These are phyloP conservation scores for Exserohilum rostratum DNA, from an alignment of 2,329 filamentous ascomycete genomes.

Conservation along the genomic window DNA sequence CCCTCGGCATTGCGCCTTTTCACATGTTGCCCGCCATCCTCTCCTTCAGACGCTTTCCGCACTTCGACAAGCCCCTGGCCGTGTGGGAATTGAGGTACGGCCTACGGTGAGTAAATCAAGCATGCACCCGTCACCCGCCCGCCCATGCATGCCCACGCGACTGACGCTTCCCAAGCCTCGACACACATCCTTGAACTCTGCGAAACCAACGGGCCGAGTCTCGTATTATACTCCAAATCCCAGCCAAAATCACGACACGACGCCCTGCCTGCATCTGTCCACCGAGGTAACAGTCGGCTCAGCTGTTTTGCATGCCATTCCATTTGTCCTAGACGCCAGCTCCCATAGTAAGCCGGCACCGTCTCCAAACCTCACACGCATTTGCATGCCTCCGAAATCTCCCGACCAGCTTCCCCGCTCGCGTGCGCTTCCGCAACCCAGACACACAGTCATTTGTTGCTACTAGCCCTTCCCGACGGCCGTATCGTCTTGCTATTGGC, in stretches of 20 bases:
- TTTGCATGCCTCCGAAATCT: conserved; percentile 26
- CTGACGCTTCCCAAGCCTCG: conserved; percentile 22
- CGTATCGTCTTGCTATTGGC: conserved; percentile 22
- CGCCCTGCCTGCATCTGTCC: background rate
- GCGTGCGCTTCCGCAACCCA: conserved; percentile 30
- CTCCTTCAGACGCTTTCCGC: conserved; percentile 33
- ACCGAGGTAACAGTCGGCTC: background rate
- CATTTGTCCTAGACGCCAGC: conserved; percentile 3
- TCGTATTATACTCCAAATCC: conserved; percentile 2
- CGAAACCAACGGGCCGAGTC: conserved; percentile 9
- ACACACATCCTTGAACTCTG: conserved; percentile 14
- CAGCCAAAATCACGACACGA: background rate
- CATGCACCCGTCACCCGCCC: background rate
- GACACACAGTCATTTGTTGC: conserved; percentile 20
- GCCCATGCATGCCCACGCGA: conserved; percentile 12
- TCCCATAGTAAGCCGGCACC: background rate
- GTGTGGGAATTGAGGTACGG: conserved; percentile 29
- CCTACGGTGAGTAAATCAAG: conserved; percentile 19
- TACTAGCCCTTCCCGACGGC: conserved; percentile 29
- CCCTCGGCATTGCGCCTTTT: conserved; percentile 28
- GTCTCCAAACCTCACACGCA: conserved; percentile 7
- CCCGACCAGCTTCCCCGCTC: conserved; percentile 34
- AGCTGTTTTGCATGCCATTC: conserved; percentile 9
- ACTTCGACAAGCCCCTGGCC: conserved; percentile 36
- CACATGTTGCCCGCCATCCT: conserved; percentile 34